Percentiles rank a stretch among this genome's conserved stretches.
Evolutionary conservation across 2,329 filamentous ascomycete species (phyloP).

Genomic region (Colletotrichum noveboracense): DNA sequence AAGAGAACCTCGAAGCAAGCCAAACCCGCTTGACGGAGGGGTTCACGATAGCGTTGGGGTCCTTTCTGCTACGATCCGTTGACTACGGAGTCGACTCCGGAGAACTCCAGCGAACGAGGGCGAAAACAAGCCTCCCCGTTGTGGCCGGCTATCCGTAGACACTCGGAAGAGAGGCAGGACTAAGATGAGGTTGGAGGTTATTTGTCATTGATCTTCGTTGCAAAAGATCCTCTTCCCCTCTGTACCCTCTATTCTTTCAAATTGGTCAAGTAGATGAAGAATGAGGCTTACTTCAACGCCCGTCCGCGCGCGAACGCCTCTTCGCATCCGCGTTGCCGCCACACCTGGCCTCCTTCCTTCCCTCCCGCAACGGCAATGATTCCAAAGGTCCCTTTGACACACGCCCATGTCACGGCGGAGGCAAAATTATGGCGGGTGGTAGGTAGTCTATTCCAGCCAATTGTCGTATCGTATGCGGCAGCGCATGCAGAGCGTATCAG

Average conservation of each 20-base stretch:
- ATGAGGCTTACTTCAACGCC: background rate
- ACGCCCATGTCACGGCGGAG: background rate
- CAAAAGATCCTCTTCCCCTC: background rate
- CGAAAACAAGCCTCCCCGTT: background rate
- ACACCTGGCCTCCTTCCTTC: background rate
- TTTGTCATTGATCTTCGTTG: background rate
- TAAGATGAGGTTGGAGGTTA: background rate
- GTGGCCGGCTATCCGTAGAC: background rate
- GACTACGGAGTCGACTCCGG: slow-evolving; percentile 8
- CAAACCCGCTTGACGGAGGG: background rate
- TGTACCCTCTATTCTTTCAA: background rate
- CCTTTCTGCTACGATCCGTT: background rate
- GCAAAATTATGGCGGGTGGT: background rate
- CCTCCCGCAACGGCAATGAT: background rate
- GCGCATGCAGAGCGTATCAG: background rate
- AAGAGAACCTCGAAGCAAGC: background rate
- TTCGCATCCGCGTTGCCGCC: background rate
- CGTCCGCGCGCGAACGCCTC: background rate
- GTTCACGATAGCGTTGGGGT: background rate
- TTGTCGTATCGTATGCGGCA: slow-evolving; percentile 2
- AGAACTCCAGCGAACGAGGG: background rate
- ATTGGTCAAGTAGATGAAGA: background rate
- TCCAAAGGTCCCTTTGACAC: background rate
- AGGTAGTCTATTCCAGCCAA: background rate
- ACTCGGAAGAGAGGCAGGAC: background rate